phyloP scores from a whole-genome alignment of 2,329 filamentous ascomycete species.

The Colletotrichum liaoningense region DNA sequence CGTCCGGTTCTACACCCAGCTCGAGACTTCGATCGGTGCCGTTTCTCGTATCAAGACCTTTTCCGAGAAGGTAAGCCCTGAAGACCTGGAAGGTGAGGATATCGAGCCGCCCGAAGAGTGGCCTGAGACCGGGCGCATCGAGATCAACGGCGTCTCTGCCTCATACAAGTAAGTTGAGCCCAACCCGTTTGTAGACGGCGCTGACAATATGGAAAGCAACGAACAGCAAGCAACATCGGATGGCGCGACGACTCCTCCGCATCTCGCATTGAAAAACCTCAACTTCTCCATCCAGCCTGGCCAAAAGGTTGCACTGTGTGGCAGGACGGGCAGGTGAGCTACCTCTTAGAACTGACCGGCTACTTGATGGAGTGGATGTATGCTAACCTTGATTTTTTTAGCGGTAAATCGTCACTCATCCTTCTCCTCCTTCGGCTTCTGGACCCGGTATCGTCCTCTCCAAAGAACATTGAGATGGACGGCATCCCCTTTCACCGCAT shows the following conservation, averaged over 20 bases:
- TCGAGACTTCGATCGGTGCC: slow-evolving; percentile 40
- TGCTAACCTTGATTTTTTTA: background rate
- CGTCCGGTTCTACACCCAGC: slow-evolving; percentile 44
- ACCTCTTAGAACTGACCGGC: too few species aligned
- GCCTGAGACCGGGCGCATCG: slow-evolving; percentile 36
- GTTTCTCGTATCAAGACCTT: slow-evolving; percentile 39
- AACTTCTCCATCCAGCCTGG: slow-evolving; percentile 30
- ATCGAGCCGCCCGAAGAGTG: slow-evolving; percentile 28
- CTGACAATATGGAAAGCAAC: slow-evolving; percentile 7
- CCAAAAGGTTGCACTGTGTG: slow-evolving; percentile 41
- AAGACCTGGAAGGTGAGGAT: slow-evolving; percentile 29
- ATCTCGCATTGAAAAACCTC: slow-evolving; percentile 30
- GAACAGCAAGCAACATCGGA: slow-evolving; percentile 4
- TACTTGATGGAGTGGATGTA: too few species aligned
- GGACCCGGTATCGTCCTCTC: slow-evolving; percentile 41
- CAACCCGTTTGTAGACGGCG: background rate
- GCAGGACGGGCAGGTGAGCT: too few species aligned
- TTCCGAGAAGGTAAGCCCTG: slow-evolving; percentile 30
- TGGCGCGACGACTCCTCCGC: background rate
- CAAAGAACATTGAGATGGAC: slow-evolving; percentile 50
- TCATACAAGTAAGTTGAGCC: slow-evolving; percentile 24
- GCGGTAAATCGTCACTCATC: slow-evolving; percentile 50
- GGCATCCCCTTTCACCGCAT: slow-evolving; percentile 47
- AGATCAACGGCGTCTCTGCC: slow-evolving; percentile 37
- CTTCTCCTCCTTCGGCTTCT: slow-evolving; percentile 48